These are phyloP conservation scores for Myriosclerotinia scirpicola DNA, from an alignment of 2,329 filamentous ascomycete species.

Conservation along the genomic window DNA sequence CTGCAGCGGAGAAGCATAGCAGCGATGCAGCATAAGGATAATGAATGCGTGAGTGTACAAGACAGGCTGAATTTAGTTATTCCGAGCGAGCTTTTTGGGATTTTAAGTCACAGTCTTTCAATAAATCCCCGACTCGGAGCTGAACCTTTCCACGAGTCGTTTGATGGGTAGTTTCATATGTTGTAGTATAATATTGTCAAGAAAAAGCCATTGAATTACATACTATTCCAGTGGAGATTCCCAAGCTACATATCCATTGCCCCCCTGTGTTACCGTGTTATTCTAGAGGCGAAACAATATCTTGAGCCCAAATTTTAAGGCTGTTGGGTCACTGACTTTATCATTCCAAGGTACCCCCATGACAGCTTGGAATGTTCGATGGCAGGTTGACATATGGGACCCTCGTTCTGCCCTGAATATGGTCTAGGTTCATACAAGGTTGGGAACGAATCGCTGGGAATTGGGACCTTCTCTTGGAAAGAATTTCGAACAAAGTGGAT, in stretches of 20 bases:
- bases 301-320: constrained; percentile 11
- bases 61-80: constrained; percentile 9
- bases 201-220: constrained; percentile 13
- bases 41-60: neutral
- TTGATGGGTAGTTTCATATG: constrained; percentile 1
- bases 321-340: neutral
- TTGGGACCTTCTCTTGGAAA: constrained; percentile 22
- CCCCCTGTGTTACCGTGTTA: constrained; percentile 9
- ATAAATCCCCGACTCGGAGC: constrained; percentile 15
- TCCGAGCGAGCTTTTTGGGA: constrained; percentile 7
- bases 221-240: constrained; percentile 4
- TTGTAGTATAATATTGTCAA: constrained; percentile 4
- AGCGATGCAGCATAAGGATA: constrained; percentile 7
- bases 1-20: constrained; percentile 19
- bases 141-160: constrained; percentile 20
- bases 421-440: constrained; percentile 22
- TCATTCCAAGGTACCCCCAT: constrained; percentile 7
- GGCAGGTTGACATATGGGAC: constrained; percentile 10
- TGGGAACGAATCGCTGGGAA: constrained; percentile 28
- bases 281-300: constrained; percentile 5
- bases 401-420: constrained; percentile 22
- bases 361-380: constrained; percentile 19
- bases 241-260: constrained; percentile 5
- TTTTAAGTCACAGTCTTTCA: neutral
- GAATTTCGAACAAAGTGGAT: constrained; percentile 24